These are phyloP conservation scores for Epichloe uncinata DNA, from an alignment of 2,329 filamentous ascomycete species.

Conservation along the genomic window DNA sequence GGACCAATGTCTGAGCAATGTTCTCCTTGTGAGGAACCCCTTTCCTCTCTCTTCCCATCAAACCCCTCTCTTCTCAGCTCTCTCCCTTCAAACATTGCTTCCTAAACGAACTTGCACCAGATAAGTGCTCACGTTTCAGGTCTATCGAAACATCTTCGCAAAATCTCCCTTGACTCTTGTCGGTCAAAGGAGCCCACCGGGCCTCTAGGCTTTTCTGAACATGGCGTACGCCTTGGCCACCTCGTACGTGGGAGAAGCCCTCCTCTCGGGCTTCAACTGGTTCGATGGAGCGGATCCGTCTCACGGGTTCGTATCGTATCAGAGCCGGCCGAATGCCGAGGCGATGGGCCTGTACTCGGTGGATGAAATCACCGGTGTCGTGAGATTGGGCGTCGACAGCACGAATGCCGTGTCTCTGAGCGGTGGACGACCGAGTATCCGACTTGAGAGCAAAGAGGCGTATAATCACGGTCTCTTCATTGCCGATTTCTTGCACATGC, in stretches of 20 bases:
- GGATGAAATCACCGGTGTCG: slow-evolving; percentile 25
- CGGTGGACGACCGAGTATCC: slow-evolving; percentile 44
- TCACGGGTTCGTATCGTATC: slow-evolving; percentile 52
- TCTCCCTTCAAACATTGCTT: neutral
- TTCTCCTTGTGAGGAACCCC: neutral
- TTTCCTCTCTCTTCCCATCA: slow-evolving; percentile 2
- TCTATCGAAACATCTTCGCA: neutral
- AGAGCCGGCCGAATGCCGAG: slow-evolving; percentile 27
- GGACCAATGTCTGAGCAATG: neutral
- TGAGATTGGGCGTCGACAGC: slow-evolving; percentile 33
- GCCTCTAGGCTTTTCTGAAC: neutral
- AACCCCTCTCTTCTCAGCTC: neutral
- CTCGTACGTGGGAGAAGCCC: slow-evolving; percentile 29
- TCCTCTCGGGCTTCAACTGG: slow-evolving; percentile 37
- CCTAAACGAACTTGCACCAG: neutral
- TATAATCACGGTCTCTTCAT: slow-evolving; percentile 59
- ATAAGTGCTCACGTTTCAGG: too few species aligned
- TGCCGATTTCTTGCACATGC: slow-evolving; percentile 62
- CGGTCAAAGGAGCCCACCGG: too few species aligned
- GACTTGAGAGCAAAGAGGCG: slow-evolving; percentile 49
- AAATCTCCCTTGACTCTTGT: neutral
- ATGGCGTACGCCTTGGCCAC: slow-evolving; percentile 29
- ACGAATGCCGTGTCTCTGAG: slow-evolving; percentile 22
- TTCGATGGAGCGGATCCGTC: slow-evolving; percentile 44
- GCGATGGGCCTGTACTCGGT: slow-evolving; percentile 28